Percentiles rank a stretch among this genome's conserved stretches.
Conservation (phyloP, 495 filamentous ascomycete species). For the Staphylotrichum longicolle region DNA sequence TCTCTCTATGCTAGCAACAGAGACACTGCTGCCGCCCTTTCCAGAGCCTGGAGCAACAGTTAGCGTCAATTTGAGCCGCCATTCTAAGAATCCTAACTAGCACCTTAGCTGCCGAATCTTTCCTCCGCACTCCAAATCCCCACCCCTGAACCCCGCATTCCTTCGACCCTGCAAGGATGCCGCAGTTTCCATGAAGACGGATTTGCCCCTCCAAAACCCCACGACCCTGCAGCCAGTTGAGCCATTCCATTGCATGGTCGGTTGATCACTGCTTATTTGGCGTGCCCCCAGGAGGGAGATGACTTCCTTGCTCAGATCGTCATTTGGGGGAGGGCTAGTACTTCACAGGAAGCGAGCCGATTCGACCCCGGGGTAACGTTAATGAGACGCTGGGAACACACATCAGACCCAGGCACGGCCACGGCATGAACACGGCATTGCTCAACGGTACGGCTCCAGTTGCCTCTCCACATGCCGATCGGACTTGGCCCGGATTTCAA, state of each 20-base stretch:
- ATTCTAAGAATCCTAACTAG: neutral
- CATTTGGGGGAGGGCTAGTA: too few relatives aligned
- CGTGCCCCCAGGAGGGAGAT: neutral
- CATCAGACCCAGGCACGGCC: too few relatives aligned
- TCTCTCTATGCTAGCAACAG: too few relatives aligned
- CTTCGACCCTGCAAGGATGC: neutral
- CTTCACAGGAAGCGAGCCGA: too few relatives aligned
- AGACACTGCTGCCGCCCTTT: too few relatives aligned
- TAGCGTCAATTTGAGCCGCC: too few relatives aligned
- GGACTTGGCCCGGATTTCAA: neutral
- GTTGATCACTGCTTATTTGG: neutral
- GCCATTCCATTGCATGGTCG: neutral
- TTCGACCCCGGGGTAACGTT: too few relatives aligned
- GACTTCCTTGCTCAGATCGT: too few relatives aligned
- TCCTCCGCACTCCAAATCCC: slow-evolving; percentile 30
- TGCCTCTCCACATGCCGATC: slow-evolving; percentile 3
- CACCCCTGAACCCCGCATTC: slow-evolving; percentile 20
- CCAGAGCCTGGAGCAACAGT: too few relatives aligned
- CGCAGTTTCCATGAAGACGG: neutral
- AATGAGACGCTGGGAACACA: too few relatives aligned
- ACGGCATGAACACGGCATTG: neutral
- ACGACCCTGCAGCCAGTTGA: neutral
- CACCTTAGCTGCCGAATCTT: slow-evolving; percentile 25
- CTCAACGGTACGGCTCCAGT: neutral
- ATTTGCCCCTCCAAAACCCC: slow-evolving; percentile 3